Evolutionary conservation across 1,139 yeast genomes (phyloP).

Genomic region (Casaregolazyma lundiana): DNA sequence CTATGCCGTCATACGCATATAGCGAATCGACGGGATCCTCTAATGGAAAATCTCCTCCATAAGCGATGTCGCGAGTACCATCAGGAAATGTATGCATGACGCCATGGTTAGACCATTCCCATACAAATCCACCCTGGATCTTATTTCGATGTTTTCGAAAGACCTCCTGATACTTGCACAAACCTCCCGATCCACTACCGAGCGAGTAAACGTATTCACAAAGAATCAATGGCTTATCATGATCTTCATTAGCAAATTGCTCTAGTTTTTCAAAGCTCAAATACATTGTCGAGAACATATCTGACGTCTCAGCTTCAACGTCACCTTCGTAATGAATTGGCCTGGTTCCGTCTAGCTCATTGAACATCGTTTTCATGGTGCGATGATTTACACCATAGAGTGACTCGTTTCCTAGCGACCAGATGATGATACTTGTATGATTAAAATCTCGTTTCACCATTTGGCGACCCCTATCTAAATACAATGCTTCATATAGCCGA

Average conservation of each 20-base stretch:
- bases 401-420: slow-evolving; percentile 39
- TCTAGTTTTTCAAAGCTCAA: slow-evolving; percentile 22
- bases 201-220: slow-evolving; percentile 39
- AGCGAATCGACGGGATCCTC: slow-evolving; percentile 35
- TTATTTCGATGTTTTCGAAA: slow-evolving; percentile 29
- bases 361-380: slow-evolving; percentile 29
- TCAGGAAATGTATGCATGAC: slow-evolving; percentile 4
- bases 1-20: slow-evolving; percentile 36
- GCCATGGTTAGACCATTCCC: slow-evolving; percentile 41
- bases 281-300: slow-evolving; percentile 35
- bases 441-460: slow-evolving; percentile 33
- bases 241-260: slow-evolving; percentile 18
- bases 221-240: slow-evolving; percentile 32
- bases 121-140: slow-evolving; percentile 38
- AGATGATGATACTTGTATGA: slow-evolving; percentile 34
- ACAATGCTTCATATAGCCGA: slow-evolving; percentile 32
- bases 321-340: slow-evolving; percentile 35
- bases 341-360: slow-evolving; percentile 28
- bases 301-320: slow-evolving; percentile 27
- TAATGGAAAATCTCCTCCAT: slow-evolving; percentile 36
- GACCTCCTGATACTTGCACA: slow-evolving; percentile 32
- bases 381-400: slow-evolving; percentile 33
- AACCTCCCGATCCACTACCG: slow-evolving; percentile 38
- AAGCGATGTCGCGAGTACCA: slow-evolving; percentile 17
- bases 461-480: slow-evolving; percentile 33